These are phyloP conservation scores for Colletotrichum sp. DNA, from an alignment of 2,329 filamentous ascomycete genomes.

Conservation along the genomic window DNA sequence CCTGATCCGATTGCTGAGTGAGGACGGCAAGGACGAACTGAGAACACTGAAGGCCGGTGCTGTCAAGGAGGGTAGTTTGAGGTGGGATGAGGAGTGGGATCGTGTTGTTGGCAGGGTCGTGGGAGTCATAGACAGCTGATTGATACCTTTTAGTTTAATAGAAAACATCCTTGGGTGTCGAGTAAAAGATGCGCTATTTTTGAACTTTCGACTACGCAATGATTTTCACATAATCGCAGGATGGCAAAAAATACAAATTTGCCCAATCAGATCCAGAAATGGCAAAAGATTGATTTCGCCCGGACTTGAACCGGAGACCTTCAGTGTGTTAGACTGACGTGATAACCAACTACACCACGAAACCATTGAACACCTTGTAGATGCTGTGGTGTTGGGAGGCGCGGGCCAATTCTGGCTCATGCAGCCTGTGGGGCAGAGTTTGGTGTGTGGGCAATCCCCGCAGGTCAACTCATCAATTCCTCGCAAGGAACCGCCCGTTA, in stretches of 20 bases:
- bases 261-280: no score
- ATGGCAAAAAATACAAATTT: no score
- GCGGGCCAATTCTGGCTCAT: fast-evolving
- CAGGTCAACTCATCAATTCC: no score
- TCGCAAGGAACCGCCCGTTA: no score
- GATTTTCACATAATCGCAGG: no score
- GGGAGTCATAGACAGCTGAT: conserved; percentile 43
- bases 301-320: conserved; percentile 27
- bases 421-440: fast-evolving
- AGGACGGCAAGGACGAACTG: conserved; percentile 58
- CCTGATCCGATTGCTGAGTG: conserved; percentile 67
- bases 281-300: conserved; percentile 18
- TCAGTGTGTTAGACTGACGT: conserved; percentile 52
- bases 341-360: conserved; percentile 49
- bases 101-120: conserved; percentile 77
- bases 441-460: no score
- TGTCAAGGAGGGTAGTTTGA: conserved; percentile 71
- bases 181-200: no score
- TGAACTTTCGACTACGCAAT: no score
- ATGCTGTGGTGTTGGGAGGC: neutral
- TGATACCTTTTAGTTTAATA: no score
- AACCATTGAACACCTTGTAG: neutral
- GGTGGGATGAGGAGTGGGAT: conserved; percentile 97
- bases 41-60: conserved; percentile 71
- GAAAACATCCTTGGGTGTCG: no score